A percentile compares a stretch with the other conserved stretches of the same genome.
Evolutionary conservation across 192 early-diverging fungal species (phyloP).

Genomic region (Coemansia asiatica): DNA sequence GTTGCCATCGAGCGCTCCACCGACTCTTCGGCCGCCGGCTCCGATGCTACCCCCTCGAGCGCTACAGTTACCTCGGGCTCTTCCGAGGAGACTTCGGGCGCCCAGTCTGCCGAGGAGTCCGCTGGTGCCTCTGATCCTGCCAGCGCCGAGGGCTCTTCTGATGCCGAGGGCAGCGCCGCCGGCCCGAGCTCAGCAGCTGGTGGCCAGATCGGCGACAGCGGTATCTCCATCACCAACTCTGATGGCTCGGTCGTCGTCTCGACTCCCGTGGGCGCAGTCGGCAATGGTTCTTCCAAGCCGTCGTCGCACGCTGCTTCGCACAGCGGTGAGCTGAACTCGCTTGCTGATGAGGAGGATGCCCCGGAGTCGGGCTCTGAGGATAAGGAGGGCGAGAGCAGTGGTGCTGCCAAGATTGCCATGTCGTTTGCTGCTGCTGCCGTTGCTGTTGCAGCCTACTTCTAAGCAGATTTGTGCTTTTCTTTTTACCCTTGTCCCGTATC

Average conservation of each 20-base stretch:
- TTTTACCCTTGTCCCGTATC: not conserved
- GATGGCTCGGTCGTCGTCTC: not conserved
- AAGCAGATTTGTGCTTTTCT: slow-evolving; percentile 7
- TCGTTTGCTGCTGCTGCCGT: slow-evolving; percentile 30
- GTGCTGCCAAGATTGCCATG: slow-evolving; percentile 26
- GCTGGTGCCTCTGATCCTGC: not conserved
- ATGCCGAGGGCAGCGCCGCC: not conserved
- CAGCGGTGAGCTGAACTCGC: slow-evolving; percentile 6
- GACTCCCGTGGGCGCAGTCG: not conserved
- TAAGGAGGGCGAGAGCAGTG: slow-evolving; percentile 5
- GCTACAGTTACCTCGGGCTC: slow-evolving; percentile 1
- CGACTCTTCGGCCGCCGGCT: not conserved
- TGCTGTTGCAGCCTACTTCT: slow-evolving; percentile 49
- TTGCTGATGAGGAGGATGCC: slow-evolving; percentile 3
- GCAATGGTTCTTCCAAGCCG: slow-evolving; percentile 12
- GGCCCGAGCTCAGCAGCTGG: not conserved
- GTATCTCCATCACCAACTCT: slow-evolving; percentile 10
- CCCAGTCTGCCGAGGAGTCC: not conserved
- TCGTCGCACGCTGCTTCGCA: not conserved
- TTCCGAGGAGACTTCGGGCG: not conserved
- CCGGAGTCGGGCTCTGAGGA: slow-evolving; percentile 1
- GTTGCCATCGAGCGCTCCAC: slow-evolving; percentile 10
- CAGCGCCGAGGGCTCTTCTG: not conserved
- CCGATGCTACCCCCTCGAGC: not conserved
- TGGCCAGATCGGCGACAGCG: slow-evolving; percentile 4